Base-by-base conservation (phyloP, 345 rosid species). In the Alliaria petiolata region DNA sequence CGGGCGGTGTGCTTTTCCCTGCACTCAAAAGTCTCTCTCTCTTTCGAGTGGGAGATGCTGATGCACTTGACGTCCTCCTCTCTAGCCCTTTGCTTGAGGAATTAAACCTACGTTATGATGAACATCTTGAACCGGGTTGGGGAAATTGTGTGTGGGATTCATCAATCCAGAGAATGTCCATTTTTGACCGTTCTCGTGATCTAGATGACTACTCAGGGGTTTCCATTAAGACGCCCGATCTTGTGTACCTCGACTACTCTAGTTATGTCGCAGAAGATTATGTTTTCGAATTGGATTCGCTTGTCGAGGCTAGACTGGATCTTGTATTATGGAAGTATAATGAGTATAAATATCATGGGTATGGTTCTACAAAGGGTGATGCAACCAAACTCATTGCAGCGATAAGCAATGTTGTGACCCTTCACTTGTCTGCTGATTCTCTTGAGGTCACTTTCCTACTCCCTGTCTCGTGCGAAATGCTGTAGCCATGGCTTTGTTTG, bases 81-180 rank as follows among this genome's bases (percentile, higher is more conserved):
- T 4, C 28, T 49, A 49, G 51, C 39, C 53, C 67, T 62, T 0
- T 62, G 49, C 53, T 62, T 62, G 67, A 62, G 20, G 53, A 62
- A 16, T 12, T 28, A 2, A 42, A 43, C 66, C 43, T 61, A 14
- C 5, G 50, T n/a, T 22, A 40, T n/a, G 65, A 42, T 39, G 2
- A 12, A 12, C 20, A 47, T 59, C 46, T 3, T 39, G 0, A 0
- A 14, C 12, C 33, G 45, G 46, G 33, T 38, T 58, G 46, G 31
- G 4, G 1, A 0, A 22, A 1, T 4, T 4, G 22, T 4, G 19
- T 59, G 17, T 0, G 1, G 20, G 2, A 14, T 60, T 60, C 40
- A 3, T 56, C 52, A 0, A 47, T 47, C 52, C 8, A 20, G 14
- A 19, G 52, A 47, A 0, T 10, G 3, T 19, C 62, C 43, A 17